phyloP scores from a whole-genome alignment of 345 rosid genomes.

The Geranium rotundifolium region DNA sequence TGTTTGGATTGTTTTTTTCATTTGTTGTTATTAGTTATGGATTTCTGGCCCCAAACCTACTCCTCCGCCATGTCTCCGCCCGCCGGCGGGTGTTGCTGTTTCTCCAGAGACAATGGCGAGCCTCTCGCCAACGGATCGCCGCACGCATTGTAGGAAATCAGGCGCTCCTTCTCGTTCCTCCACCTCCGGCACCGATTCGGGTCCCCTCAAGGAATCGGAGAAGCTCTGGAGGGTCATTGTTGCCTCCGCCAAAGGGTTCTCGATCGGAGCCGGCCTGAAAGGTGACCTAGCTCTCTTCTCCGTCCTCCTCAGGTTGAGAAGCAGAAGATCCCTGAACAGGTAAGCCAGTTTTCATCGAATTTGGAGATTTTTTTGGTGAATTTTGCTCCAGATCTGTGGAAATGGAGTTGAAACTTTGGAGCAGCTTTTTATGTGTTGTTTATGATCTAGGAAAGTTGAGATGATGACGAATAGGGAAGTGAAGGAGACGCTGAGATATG shows the following conservation, averaged over 20 bases:
- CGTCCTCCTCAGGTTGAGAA: slow-evolving; percentile 52
- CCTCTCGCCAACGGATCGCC: neutral
- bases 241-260: slow-evolving; percentile 72
- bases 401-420: neutral
- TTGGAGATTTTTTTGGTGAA: neutral
- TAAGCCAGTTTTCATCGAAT: slow-evolving; percentile 6
- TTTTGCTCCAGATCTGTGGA: slow-evolving; percentile 6
- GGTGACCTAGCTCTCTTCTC: slow-evolving; percentile 87
- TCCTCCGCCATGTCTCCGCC: neutral
- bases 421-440: neutral
- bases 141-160: neutral
- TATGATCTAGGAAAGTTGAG: slow-evolving; percentile 42
- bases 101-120: neutral
- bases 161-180: neutral
- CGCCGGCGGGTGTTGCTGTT: neutral
- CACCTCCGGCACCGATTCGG: slow-evolving; percentile 15
- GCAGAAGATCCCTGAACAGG: slow-evolving; percentile 43
- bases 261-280: slow-evolving; percentile 89
- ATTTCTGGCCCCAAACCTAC: too few species aligned
- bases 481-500: slow-evolving; percentile 84
- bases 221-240: slow-evolving; percentile 51
- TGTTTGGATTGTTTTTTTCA: too few species aligned
- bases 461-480: slow-evolving; percentile 49
- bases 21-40: too few species aligned
- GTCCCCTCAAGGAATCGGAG: slow-evolving; percentile 39